Base-by-base conservation (phyloP, 495 filamentous ascomycete genomes). In the Penicillium subrubescens region DNA sequence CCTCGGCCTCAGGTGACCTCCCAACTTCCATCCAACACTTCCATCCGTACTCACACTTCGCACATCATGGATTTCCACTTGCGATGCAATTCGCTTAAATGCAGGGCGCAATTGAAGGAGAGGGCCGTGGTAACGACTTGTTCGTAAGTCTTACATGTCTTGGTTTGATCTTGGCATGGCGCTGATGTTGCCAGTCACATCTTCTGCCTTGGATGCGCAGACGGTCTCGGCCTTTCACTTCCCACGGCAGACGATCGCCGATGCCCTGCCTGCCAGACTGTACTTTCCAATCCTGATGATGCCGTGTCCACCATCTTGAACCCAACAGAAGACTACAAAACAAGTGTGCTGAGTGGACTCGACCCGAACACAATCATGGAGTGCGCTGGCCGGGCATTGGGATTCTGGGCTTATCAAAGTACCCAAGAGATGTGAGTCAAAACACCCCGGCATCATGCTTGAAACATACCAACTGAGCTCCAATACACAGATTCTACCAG, bases 281-380 rank as follows among this genome's bases (percentile, higher is more conserved):
- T 79, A 5, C 82, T 99, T 8, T 71, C 76, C 27, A 90, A 90
- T 64, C 87, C 88, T 0, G 92, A 97, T 69, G 93, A 96, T 78
- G 90, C 86, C 21, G 87, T 92, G 3, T 83, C 88, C 21, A 88
- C 90, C 1, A 83, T 88, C 52, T 82, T 99, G 35, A 92, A 91
- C 61, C 94, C 94, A 0, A 88, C 90, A 0, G 94, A 97, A 72
- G 95, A 97, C 64, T 97, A 96, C 82, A 97, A 97, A 71, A 94
- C 92, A 0, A 92, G 92, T 63, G 89, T 95, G 11, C 79, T 99
- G 15, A 92, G 91, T 73, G 95, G 95, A 0, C 77, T 97, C 7
- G 91, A 86, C 59, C 95, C 95, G 2, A 89, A 84, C 43, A 85
- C 89, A 12, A 91, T 99, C 58, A 93, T 97, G 85, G 95, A 97